Conservation (phyloP, 2,329 filamentous ascomycete genomes). For the Paraconiothyrium sp. region DNA sequence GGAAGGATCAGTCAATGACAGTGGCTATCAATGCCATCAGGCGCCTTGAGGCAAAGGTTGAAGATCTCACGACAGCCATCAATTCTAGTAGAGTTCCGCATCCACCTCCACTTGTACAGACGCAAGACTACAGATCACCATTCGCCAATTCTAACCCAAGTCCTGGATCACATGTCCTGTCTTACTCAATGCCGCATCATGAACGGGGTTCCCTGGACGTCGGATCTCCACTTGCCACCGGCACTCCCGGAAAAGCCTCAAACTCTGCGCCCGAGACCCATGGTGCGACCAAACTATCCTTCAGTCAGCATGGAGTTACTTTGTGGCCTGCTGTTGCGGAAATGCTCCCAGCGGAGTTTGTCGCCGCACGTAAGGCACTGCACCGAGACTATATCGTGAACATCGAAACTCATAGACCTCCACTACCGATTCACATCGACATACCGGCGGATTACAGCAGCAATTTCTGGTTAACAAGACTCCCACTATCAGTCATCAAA, state of each 20-base stretch:
- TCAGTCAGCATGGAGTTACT: constrained; percentile 62
- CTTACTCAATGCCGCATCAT: constrained; percentile 24
- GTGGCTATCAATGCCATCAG: constrained; percentile 65
- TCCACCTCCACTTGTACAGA: constrained; percentile 1
- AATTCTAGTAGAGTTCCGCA: constrained; percentile 31
- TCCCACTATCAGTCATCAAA: constrained; percentile 60
- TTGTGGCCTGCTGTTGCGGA: constrained; percentile 59
- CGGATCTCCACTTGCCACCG: constrained; percentile 35
- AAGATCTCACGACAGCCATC: constrained; percentile 55
- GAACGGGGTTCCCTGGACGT: constrained; percentile 35
- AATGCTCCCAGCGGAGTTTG: constrained; percentile 55
- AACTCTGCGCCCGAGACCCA: constrained; percentile 29
- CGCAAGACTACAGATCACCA: constrained; percentile 40
- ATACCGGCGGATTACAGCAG: constrained; percentile 47
- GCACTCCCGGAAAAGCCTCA: constrained; percentile 37
- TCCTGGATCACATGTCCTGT: constrained; percentile 26
- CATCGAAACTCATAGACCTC: constrained; percentile 58
- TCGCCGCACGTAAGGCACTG: constrained; percentile 49
- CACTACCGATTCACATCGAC: constrained; percentile 52
- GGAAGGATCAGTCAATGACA: constrained; percentile 63
- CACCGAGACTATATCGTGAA: constrained; percentile 61
- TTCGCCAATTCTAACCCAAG: constrained; percentile 41
- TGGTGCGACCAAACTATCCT: constrained; percentile 53
- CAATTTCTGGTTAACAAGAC: constrained; percentile 56
- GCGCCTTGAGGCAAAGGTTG: constrained; percentile 63